Evolutionary conservation across 2,329 filamentous ascomycete species (phyloP), one percentile per base, ranked within the genome.

Genomic region (Ceratocystis eucalypticola): DNA sequence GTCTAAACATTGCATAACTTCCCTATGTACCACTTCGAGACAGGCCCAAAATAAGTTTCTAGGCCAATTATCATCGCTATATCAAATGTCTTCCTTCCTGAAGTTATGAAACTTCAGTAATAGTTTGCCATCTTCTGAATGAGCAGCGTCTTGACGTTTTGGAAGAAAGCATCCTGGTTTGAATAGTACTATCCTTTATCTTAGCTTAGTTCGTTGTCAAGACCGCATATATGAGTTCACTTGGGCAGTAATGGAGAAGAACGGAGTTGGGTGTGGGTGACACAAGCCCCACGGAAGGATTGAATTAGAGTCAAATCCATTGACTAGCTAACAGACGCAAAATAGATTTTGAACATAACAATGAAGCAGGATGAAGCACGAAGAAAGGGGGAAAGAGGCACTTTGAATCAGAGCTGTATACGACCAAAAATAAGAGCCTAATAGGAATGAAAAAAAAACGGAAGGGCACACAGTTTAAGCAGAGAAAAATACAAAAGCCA

Each of bases 401-500:
- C 8, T 25, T 25, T 12, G 33, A 37, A 41, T 41, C 37, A 41
- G 37, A 41, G 8, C 37, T 41, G 12, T 10, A 41, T 12, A 41
- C 10, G 37, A 41, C 37, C 37, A 41, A 41, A 53, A 25, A 53
- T 53, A 15, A 28, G 48, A 53, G 12, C 20, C 48, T 44, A 7
- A 55, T 22, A 44, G 48, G 20, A 66, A 64, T 15, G 17, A 5
- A 33, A 30, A 63, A 45, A 46, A 64, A 61, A 50, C 57, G n/a
- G 15, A 50, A 64, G 22, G 25, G 33, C 25, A 48, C 62, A 45
- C 44, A 61, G 17, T 44, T 20, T 15, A 44, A 57, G 53, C 22
- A 22, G 46, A 65, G 17, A 55, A 65, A n/a, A 61, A 61, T 41
- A 25, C 25, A 10, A 62, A 30, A 48, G 61, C 50, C 12, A 61